These are phyloP conservation scores for Gardenia jasminoides DNA, from an alignment of 257 asterid genomes.

Conservation along the genomic window DNA sequence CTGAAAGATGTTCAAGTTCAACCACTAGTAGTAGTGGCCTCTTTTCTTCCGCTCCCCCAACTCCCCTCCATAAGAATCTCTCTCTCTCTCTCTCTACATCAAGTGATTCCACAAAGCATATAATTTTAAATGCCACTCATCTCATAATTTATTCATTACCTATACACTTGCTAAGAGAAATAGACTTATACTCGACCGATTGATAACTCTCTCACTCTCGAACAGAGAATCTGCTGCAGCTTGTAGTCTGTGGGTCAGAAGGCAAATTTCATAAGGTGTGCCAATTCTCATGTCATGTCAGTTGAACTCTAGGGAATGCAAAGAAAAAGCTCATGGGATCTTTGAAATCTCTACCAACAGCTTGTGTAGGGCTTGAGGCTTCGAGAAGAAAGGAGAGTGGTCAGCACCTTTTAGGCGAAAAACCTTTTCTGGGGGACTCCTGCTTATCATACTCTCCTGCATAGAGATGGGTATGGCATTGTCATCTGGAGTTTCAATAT, in stretches of 20 bases:
- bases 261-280: neutral
- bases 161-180: conserved; percentile 9
- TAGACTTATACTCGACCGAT: neutral
- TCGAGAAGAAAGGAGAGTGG: conserved; percentile 95
- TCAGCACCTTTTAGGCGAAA: conserved; percentile 86
- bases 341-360: conserved; percentile 70
- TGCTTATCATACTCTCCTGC: conserved; percentile 71
- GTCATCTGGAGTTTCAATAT: conserved; percentile 76
- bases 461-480: conserved; percentile 70
- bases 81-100: neutral
- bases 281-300: conserved; percentile 2
- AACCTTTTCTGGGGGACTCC: conserved; percentile 66
- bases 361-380: conserved; percentile 93
- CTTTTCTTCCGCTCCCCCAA: neutral
- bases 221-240: neutral
- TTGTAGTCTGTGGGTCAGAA: neutral
- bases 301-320: neutral
- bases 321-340: conserved; percentile 36
- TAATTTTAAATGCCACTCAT: neutral
- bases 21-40: neutral
- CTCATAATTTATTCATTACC: neutral
- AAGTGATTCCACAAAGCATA: neutral
- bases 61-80: neutral
- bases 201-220: neutral
- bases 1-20: neutral